Evolutionary conservation across 2,329 filamentous ascomycete genomes (phyloP).

Genomic region (Colletotrichum liriopes): DNA sequence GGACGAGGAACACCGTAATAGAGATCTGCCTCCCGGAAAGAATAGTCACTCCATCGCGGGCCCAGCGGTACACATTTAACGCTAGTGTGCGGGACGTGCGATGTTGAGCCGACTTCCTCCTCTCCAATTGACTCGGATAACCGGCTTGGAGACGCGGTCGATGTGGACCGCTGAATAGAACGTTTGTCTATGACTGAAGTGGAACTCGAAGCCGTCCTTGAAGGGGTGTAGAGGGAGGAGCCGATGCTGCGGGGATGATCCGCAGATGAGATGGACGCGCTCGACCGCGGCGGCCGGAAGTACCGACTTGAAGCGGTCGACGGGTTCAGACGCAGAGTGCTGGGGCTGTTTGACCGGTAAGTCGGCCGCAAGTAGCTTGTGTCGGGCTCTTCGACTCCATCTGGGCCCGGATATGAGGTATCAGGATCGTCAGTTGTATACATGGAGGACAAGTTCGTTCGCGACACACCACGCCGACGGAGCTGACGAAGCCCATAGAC

Average conservation of each 20-base stretch:
- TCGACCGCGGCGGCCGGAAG: conserved; percentile 38
- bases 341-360: conserved; percentile 30
- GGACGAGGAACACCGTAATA: conserved; percentile 47
- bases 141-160: conserved; percentile 14
- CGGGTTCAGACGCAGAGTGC: conserved; percentile 15
- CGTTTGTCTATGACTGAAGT: conserved; percentile 18
- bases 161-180: conserved; percentile 13
- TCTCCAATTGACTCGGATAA: conserved; percentile 29
- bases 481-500: conserved; percentile 49
- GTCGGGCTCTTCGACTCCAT: conserved; percentile 13
- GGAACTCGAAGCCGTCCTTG: conserved; percentile 6
- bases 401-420: conserved; percentile 10
- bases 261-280: conserved; percentile 25
- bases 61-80: conserved; percentile 41
- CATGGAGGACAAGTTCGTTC: conserved; percentile 29
- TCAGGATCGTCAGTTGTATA: conserved; percentile 6
- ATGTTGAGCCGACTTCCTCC: background rate
- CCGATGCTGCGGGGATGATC: conserved; percentile 22
- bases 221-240: conserved; percentile 20
- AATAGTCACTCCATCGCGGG: conserved; percentile 53
- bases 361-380: conserved; percentile 23
- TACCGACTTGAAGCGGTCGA: conserved; percentile 31
- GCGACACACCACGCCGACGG: conserved; percentile 44
- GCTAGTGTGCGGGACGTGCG: conserved; percentile 15
- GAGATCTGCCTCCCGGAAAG: conserved; percentile 54